phyloP scores from a whole-genome alignment of 2,329 filamentous ascomycete species.

The Aspergillus sp. region DNA sequence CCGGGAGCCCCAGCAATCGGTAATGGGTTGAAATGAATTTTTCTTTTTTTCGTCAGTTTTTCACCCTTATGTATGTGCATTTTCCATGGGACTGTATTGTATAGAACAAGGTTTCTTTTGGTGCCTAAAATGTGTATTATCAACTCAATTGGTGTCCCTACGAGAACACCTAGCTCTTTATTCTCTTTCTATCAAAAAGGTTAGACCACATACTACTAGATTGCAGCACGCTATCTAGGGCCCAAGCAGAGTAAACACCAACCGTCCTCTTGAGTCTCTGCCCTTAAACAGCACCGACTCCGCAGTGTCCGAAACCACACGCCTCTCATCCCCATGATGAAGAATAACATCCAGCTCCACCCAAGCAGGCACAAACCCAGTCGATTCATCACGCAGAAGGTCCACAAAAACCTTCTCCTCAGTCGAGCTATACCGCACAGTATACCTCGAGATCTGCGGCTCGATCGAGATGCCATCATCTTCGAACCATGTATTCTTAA shows the following conservation, averaged over 20 bases:
- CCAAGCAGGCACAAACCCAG: conserved; percentile 44
- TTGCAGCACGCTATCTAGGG: too few relatives aligned
- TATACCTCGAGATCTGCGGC: conserved; percentile 37
- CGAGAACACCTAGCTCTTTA: too few relatives aligned
- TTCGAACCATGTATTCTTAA: conserved; percentile 45
- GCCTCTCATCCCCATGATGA: conserved; percentile 42
- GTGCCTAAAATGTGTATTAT: conserved; percentile 6
- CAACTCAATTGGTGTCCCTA: background rate
- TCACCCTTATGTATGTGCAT: conserved; percentile 7
- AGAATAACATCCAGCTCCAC: conserved; percentile 44
- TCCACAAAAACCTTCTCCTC: conserved; percentile 38
- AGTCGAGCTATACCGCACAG: conserved; percentile 38
- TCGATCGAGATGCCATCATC: conserved; percentile 49
- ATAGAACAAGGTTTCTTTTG: conserved; percentile 24
- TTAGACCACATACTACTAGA: too few relatives aligned
- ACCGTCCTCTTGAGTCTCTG: conserved; percentile 18
- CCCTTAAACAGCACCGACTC: conserved; percentile 22
- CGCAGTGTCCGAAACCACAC: conserved; percentile 28
- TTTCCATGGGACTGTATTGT: conserved; percentile 22
- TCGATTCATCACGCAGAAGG: conserved; percentile 32
- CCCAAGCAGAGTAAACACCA: conserved; percentile 20
- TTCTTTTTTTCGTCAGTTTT: conserved; percentile 5
- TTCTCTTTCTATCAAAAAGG: too few relatives aligned
- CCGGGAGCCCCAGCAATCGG: background rate
- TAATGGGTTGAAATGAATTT: background rate